These are phyloP conservation scores for Corylus avellana DNA, from an alignment of 306 rosid genomes.

Conservation along the genomic window DNA sequence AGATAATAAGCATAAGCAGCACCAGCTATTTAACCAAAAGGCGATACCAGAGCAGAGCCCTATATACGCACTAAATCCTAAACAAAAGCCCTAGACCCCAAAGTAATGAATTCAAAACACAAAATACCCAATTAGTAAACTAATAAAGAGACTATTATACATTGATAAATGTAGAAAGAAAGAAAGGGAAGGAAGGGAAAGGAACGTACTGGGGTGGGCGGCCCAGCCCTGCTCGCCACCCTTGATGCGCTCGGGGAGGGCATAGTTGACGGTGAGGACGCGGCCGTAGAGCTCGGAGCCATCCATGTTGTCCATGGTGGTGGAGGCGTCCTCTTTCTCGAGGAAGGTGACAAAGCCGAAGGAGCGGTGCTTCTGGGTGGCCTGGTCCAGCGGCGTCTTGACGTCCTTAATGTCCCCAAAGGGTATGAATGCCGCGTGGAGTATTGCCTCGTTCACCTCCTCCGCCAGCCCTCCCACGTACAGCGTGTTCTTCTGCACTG, in stretches of 20 bases:
- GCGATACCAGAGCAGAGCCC: background rate
- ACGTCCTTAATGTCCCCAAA: slow-evolving; percentile 96
- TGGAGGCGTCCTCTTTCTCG: slow-evolving; percentile 83
- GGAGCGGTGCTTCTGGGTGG: slow-evolving; percentile 96
- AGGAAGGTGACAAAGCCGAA: slow-evolving; percentile 94
- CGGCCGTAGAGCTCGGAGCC: slow-evolving; percentile 98
- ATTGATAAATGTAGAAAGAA: background rate
- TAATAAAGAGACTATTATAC: too few species aligned
- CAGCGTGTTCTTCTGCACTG: slow-evolving; percentile 86
- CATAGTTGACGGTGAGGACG: slow-evolving; percentile 92
- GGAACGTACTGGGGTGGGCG: slow-evolving; percentile 79
- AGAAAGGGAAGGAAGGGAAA: slow-evolving; percentile 6
- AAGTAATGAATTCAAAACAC: background rate
- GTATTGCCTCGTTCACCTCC: slow-evolving; percentile 82
- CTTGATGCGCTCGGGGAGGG: slow-evolving; percentile 86
- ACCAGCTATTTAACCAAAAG: background rate
- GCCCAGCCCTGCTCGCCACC: slow-evolving; percentile 99
- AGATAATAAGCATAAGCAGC: background rate
- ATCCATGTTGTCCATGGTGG: slow-evolving; percentile 99
- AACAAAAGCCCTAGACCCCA: slow-evolving; percentile 23
- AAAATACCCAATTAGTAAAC: background rate
- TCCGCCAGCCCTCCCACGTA: slow-evolving; percentile 94
- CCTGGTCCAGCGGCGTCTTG: slow-evolving; percentile 89
- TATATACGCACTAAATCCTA: background rate
- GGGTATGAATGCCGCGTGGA: slow-evolving; percentile 86